Evolutionary conservation across 345 rosid genomes (phyloP).

Genomic region (Citrus unshiu): DNA sequence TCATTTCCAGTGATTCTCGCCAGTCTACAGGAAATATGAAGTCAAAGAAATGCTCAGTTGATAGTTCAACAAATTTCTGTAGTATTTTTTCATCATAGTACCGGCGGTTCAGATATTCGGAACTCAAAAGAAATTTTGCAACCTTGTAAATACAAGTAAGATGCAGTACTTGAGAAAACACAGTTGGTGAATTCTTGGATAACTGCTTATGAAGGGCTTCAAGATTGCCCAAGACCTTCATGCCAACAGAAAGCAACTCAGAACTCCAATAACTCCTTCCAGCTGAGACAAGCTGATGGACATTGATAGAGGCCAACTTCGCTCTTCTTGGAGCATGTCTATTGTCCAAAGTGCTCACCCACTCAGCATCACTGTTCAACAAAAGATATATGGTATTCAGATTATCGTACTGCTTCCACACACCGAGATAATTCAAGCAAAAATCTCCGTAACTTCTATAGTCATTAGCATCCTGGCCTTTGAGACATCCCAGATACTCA

Average conservation of each 20-base stretch:
- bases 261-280: constrained; percentile 33
- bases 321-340: constrained; percentile 19
- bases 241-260: constrained; percentile 39
- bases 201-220: constrained; percentile 16
- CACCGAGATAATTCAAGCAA: constrained; percentile 48
- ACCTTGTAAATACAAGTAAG: constrained; percentile 26
- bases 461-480: not conserved
- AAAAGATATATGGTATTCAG: constrained; percentile 21
- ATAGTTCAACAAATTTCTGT: constrained; percentile 4
- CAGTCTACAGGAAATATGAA: constrained; percentile 36
- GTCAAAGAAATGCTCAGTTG: constrained; percentile 16
- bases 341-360: constrained; percentile 24
- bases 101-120: constrained; percentile 2
- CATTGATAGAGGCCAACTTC: constrained; percentile 17
- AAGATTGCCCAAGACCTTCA: constrained; percentile 29
- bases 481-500: constrained; percentile 12
- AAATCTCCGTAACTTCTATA: constrained; percentile 24
- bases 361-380: constrained; percentile 28
- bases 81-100: not conserved
- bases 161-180: constrained; percentile 20
- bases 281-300: constrained; percentile 27
- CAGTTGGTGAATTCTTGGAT: constrained; percentile 16
- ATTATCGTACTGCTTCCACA: constrained; percentile 20
- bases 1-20: constrained; percentile 22
- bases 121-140: constrained; percentile 29